Evolutionary conservation across 768 basidiomycete species (phyloP).

Genomic region (Daedaleopsis sinensis): DNA sequence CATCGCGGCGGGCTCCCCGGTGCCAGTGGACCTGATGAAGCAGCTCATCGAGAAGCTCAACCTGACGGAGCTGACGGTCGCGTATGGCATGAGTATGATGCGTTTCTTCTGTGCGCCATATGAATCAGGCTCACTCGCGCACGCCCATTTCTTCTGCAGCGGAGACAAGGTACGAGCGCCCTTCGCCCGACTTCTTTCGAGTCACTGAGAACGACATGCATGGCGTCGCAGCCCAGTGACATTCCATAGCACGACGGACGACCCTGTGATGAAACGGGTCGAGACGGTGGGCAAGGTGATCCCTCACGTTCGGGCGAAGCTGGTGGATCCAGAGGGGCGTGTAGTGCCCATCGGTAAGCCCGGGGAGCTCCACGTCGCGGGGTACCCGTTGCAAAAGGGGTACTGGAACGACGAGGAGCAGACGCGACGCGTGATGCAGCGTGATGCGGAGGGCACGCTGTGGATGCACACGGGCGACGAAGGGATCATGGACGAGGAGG

Average conservation of each 20-base stretch:
- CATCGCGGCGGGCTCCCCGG: constrained; percentile 77
- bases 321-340: constrained; percentile 60
- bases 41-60: constrained; percentile 69
- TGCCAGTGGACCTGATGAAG: constrained; percentile 82
- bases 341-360: constrained; percentile 72
- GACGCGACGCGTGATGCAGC: constrained; percentile 59
- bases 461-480: constrained; percentile 91
- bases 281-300: constrained; percentile 81
- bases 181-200: background rate
- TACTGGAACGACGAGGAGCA: constrained; percentile 80
- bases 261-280: constrained; percentile 72
- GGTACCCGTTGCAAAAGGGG: constrained; percentile 81
- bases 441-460: constrained; percentile 54
- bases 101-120: background rate
- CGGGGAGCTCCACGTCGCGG: constrained; percentile 74
- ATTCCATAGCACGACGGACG: constrained; percentile 74
- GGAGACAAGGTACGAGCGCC: constrained; percentile 58
- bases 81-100: constrained; percentile 85
- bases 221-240: constrained; percentile 66
- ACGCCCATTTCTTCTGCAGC: constrained; percentile 42
- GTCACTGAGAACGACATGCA: background rate
- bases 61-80: constrained; percentile 70
- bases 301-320: constrained; percentile 78
- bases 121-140: background rate
- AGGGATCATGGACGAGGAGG: constrained; percentile 79